phyloP scores from a whole-genome alignment of 495 filamentous ascomycete species.

The Apodospora peruviana region DNA sequence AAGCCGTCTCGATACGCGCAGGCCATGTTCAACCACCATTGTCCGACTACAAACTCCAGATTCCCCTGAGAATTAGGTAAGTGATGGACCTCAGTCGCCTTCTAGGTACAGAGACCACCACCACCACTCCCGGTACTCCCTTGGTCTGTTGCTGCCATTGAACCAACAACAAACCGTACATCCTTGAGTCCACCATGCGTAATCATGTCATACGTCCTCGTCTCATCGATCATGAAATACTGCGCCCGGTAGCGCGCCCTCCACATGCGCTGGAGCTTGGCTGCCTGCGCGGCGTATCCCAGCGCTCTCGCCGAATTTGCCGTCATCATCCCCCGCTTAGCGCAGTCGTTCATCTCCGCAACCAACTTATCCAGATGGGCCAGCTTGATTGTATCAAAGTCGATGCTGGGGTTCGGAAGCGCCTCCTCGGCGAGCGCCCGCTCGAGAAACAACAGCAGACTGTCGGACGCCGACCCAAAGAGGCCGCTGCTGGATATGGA shows the following conservation, averaged over 20 bases:
- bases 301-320: slow-evolving; percentile 9
- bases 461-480: slow-evolving; percentile 14
- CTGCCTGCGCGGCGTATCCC: slow-evolving; percentile 19
- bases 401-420: slow-evolving; percentile 9
- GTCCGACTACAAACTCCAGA: slow-evolving; percentile 21
- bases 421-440: slow-evolving; percentile 27
- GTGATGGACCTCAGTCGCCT: slow-evolving; percentile 12
- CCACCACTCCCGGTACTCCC: too few species aligned
- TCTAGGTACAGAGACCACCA: slow-evolving; percentile 15
- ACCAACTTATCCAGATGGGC: slow-evolving; percentile 41
- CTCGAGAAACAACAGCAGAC: slow-evolving; percentile 29
- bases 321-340: slow-evolving; percentile 4
- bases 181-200: slow-evolving; percentile 27
- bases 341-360: slow-evolving; percentile 24
- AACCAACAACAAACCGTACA: slow-evolving; percentile 17
- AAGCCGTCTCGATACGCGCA: slow-evolving; percentile 45
- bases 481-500: slow-evolving; percentile 15
- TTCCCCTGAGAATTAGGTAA: slow-evolving; percentile 19
- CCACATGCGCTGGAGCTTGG: slow-evolving; percentile 33
- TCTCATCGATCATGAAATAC: slow-evolving; percentile 37
- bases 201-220: slow-evolving; percentile 25
- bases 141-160: slow-evolving; percentile 2
- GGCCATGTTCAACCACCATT: slow-evolving; percentile 46
- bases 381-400: slow-evolving; percentile 28
- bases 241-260: slow-evolving; percentile 26